Base-by-base conservation (phyloP, 2,329 filamentous ascomycete genomes). In the Penicillium thymicola region DNA sequence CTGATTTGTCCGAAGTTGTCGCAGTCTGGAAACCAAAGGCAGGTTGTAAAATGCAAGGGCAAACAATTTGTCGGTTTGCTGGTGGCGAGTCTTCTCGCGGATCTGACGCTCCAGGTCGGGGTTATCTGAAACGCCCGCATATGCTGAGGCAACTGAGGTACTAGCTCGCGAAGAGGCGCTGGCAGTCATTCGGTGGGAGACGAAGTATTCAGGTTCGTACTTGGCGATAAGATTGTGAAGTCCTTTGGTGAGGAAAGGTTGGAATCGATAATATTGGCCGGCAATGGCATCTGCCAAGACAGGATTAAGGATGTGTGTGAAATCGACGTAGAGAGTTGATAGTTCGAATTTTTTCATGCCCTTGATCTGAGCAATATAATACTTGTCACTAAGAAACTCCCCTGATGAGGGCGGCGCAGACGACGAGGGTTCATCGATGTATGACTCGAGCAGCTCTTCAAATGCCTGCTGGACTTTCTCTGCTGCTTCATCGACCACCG, bases 11-110 rank as follows among this genome's bases (percentile, higher is more conserved):
- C 94, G 88, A 60, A 99, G 80, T 67, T 91, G 88, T 58, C 92
- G 89, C 55, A 97, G 85, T 63, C 92, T 83, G 2, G 91, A 94
- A 14, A 96, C 89, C 1, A 96, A 82, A 0, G 92, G 90, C 28
- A 97, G 79, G 70, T 97, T 96, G 79, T 96, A 96, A 68, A 97
- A 95, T 32, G 92, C 92, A 51, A 97, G 81, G 5, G 91, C 85
- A 74, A 99, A 97, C 37, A 99, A 81, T 79, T 96, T 97, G 77
- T 99, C 94, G 0, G 94, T 97, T 77, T 97, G 92, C 74, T 97
- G 92, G 72, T 96, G 91, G 54, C 88, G 86, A 30, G 90, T 95
- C 76, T 90, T 89, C 66, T 86, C 85, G 43, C 67, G 70, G 28
- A 86, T 84, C 41, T 86, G 69, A 34, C 75, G 75, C 27, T 82